A percentile compares a stretch with the other conserved stretches of the same genome.
These are phyloP conservation scores for Claviceps fusiformis DNA, from an alignment of 2,329 filamentous ascomycete species.

Conservation along the genomic window DNA sequence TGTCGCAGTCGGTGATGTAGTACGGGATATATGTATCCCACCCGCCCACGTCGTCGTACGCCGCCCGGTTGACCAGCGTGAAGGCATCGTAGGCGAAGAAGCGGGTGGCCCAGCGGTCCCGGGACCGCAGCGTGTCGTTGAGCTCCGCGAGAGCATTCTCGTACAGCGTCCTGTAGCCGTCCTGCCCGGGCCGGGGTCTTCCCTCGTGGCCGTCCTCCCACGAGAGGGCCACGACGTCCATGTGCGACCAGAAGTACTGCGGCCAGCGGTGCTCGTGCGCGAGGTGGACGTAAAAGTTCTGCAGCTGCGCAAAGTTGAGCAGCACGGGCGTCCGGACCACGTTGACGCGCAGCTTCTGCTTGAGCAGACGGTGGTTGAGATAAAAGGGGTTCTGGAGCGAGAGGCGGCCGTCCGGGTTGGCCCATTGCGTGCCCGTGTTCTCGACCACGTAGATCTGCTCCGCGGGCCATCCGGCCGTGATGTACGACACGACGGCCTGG, in stretches of 20 bases:
- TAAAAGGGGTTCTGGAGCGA: slow-evolving; percentile 23
- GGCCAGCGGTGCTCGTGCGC: slow-evolving; percentile 30
- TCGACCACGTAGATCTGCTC: slow-evolving; percentile 44
- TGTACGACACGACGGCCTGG: slow-evolving; percentile 42
- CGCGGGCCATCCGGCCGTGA: slow-evolving; percentile 45
- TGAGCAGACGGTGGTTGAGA: neutral
- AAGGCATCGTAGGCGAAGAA: slow-evolving; percentile 48
- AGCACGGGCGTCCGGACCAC: slow-evolving; percentile 37
- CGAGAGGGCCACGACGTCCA: slow-evolving; percentile 34
- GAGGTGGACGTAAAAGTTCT: slow-evolving; percentile 37
- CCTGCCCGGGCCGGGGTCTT: slow-evolving; percentile 18
- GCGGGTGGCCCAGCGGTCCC: slow-evolving; percentile 33
- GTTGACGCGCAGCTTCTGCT: slow-evolving; percentile 33
- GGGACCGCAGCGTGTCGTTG: slow-evolving; percentile 15
- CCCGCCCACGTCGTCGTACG: slow-evolving; percentile 35
- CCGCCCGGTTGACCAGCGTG: slow-evolving; percentile 39
- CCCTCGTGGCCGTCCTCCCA: slow-evolving; percentile 25
- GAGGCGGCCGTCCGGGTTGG: slow-evolving; percentile 34
- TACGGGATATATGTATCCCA: slow-evolving; percentile 47
- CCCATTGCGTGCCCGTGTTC: slow-evolving; percentile 42
- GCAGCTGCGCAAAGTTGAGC: slow-evolving; percentile 39
- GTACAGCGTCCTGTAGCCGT: slow-evolving; percentile 28
- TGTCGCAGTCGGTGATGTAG: slow-evolving; percentile 44
- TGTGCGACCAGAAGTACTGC: slow-evolving; percentile 44
- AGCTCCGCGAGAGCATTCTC: slow-evolving; percentile 24